Percentiles rank a stretch among this genome's conserved stretches.
Conservation (phyloP, 2,329 filamentous ascomycete genomes). For the Clarireedia hainanense region DNA sequence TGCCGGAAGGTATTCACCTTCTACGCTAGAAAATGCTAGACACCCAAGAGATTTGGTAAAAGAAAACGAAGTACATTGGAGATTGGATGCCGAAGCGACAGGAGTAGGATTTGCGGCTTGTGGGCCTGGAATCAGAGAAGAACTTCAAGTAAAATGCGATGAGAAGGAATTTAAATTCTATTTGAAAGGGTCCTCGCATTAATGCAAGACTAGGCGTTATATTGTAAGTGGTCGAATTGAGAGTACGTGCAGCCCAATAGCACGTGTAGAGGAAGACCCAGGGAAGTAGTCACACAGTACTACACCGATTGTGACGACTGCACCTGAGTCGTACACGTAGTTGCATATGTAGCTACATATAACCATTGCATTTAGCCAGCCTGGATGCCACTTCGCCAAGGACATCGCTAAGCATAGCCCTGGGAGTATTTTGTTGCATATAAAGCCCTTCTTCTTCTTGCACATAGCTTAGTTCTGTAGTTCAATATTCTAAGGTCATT, state of each 20-base stretch:
- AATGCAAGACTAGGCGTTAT: background rate
- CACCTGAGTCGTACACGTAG: too few species aligned
- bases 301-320: too few species aligned
- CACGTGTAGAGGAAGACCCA: too few species aligned
- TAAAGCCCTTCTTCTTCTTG: too few species aligned
- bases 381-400: too few species aligned
- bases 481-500: too few species aligned
- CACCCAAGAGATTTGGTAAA: constrained; percentile 56
- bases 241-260: background rate
- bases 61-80: constrained; percentile 35
- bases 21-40: constrained; percentile 45
- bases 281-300: too few species aligned
- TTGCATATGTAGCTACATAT: too few species aligned
- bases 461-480: too few species aligned
- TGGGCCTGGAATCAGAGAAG: constrained; percentile 25
- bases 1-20: constrained; percentile 40
- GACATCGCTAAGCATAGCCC: too few species aligned
- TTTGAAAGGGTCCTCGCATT: constrained; percentile 6
- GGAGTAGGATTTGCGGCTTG: constrained; percentile 43
- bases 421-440: too few species aligned
- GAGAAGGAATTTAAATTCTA: constrained; percentile 7
- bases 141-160: constrained; percentile 7
- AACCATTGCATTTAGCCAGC: too few species aligned
- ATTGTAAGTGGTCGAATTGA: background rate
- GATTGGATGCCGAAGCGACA: constrained; percentile 36